Base-by-base conservation (phyloP, 1,284 basidiomycete species). In the Testicularia cyperi region DNA sequence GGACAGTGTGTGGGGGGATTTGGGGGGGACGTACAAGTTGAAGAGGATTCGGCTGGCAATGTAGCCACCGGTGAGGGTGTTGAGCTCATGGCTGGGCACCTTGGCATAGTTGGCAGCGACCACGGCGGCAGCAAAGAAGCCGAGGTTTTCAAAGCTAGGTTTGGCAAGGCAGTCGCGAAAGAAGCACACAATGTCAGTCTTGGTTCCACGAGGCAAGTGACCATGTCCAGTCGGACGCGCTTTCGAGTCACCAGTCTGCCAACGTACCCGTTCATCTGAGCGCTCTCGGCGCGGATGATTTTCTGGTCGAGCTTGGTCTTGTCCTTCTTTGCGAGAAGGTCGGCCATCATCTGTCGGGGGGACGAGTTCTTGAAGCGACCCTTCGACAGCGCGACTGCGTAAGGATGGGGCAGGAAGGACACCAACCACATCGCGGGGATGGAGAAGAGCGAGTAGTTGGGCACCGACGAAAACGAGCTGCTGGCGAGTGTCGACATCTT, bases 61-160 rank as follows among this genome's bases (percentile, higher is more conserved):
- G 53, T 71, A 70, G 5, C 37, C 47, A 23, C 38, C 38, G 9
- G 67, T 52, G 21, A 67, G 28, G 29, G 43, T 34, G 53, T 70
- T 70, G n/a, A 73, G 44, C 40, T 56, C 41, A 15, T 41, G 34
- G 25, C 32, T 33, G n/a, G 69, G 69, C 6, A 73, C 57, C 5
- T 42, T 38, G 20, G 68, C 68, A 4, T 52, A 20, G 45, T 69
- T 73, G 14, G 61, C 70, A 1, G 68, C 63, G 9, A 72, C 47
- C 4, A 62, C 42, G n/a, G 44, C 53, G 6, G 58, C 46, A 5
- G 53, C 58, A 22, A 53, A 62, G 31, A 56, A 29, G 7, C 47
- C 52, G 5, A 62, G 23, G 30, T 45, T 62, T 27, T 62, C 58
- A n/a, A 54, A 51, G 6, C 45, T 48, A 22, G 14, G 3, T 14